phyloP scores from a whole-genome alignment of 768 basidiomycete species.

The Russula sp. region DNA sequence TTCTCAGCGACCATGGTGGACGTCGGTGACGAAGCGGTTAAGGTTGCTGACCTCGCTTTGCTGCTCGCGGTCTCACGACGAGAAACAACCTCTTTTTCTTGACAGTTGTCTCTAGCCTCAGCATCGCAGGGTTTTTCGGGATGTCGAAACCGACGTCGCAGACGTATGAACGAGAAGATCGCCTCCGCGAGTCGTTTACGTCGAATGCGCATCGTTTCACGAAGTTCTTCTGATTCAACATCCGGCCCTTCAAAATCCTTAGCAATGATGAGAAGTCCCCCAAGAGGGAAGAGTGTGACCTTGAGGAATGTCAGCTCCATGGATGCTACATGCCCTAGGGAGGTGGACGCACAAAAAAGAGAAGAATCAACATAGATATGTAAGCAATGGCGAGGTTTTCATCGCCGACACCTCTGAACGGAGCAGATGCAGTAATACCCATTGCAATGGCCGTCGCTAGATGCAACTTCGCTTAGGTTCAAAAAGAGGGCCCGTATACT shows the following conservation, averaged over 20 bases:
- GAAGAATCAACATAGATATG: slow-evolving; percentile 53
- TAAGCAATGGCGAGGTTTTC: slow-evolving; percentile 62
- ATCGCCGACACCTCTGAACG: slow-evolving; percentile 55
- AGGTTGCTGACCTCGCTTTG: background rate
- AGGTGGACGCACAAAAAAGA: slow-evolving; percentile 46
- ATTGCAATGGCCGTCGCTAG: slow-evolving; percentile 60
- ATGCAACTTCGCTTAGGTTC: background rate
- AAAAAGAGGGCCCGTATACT: background rate
- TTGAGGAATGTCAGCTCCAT: slow-evolving; percentile 25
- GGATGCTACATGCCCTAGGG: background rate
- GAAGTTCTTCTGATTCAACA: slow-evolving; percentile 50
- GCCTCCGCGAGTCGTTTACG: slow-evolving; percentile 25
- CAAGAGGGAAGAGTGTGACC: slow-evolving; percentile 62
- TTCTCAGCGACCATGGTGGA: slow-evolving; percentile 10
- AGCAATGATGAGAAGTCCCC: slow-evolving; percentile 47
- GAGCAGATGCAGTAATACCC: slow-evolving; percentile 53
- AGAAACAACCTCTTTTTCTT: background rate
- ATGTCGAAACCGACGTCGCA: background rate
- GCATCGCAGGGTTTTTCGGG: background rate
- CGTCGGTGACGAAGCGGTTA: background rate
- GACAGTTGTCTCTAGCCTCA: background rate
- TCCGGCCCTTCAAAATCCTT: slow-evolving; percentile 66
- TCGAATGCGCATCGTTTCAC: slow-evolving; percentile 39
- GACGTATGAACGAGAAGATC: background rate
- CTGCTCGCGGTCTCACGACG: background rate